phyloP scores from a whole-genome alignment of 768 basidiomycete genomes.

The Astraeus odoratus region DNA sequence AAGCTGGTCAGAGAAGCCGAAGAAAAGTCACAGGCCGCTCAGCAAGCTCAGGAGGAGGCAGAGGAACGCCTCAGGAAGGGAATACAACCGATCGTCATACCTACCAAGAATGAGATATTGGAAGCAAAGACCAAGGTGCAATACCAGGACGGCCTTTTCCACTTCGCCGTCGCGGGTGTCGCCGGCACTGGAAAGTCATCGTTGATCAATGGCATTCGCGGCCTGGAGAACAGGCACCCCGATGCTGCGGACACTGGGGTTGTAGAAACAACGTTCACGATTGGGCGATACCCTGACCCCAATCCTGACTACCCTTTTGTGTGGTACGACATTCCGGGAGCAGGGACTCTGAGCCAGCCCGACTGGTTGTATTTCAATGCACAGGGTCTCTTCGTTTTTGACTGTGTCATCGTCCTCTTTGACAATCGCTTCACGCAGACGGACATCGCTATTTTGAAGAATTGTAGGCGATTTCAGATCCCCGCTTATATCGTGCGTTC shows the following conservation, averaged over 20 bases:
- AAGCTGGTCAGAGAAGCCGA: background rate
- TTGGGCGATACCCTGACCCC: conserved; percentile 19
- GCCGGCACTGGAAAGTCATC: conserved; percentile 25
- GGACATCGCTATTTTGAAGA: conserved; percentile 11
- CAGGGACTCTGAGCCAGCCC: conserved; percentile 16
- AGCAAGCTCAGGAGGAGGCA: background rate
- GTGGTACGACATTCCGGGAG: conserved; percentile 26
- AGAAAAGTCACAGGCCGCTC: background rate
- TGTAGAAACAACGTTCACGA: conserved; percentile 15
- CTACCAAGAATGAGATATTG: conserved; percentile 8
- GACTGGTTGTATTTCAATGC: conserved; percentile 25
- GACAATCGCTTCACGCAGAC: conserved; percentile 12
- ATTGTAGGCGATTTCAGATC: conserved; percentile 9
- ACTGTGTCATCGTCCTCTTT: conserved; percentile 12
- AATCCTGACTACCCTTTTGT: conserved; percentile 9
- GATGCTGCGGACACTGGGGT: conserved; percentile 19
- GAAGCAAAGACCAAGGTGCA: conserved; percentile 3
- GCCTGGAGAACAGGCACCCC: conserved; percentile 9
- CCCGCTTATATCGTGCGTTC: conserved; percentile 13
- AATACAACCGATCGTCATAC: conserved; percentile 13
- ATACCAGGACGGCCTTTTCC: conserved; percentile 14
- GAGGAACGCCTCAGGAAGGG: conserved; percentile 5
- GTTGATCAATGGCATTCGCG: conserved; percentile 23
- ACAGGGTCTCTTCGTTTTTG: conserved; percentile 18
- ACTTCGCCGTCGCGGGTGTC: conserved; percentile 23